A percentile compares a stretch with the other conserved stretches of the same genome.
Evolutionary conservation across 805 yeast species (phyloP).

Genomic region (Candida koratica): DNA sequence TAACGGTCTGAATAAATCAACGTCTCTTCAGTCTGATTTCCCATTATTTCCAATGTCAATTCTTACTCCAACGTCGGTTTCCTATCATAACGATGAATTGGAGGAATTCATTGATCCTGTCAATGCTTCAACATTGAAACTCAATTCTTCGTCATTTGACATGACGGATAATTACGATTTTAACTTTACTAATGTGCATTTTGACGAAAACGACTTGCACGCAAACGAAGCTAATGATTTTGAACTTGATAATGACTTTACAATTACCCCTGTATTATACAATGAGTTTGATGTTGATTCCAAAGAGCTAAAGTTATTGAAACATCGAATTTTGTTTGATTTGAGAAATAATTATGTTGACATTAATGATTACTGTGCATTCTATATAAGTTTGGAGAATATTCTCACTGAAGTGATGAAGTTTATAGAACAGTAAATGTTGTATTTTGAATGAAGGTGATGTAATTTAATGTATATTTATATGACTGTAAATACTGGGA

Average conservation of each 20-base stretch:
- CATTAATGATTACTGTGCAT: constrained; percentile 43
- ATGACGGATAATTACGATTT: constrained; percentile 6
- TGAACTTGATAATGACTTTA: constrained; percentile 13
- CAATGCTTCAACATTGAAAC: constrained; percentile 7
- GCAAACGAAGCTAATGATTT: constrained; percentile 10
- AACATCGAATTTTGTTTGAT: constrained; percentile 38
- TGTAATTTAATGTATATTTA: too few relatives aligned
- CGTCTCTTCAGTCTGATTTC: neutral
- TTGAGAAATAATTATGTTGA: constrained; percentile 42
- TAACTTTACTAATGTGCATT: constrained; percentile 5
- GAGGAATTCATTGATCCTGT: constrained; percentile 7
- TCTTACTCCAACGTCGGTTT: constrained; percentile 7
- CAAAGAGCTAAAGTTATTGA: constrained; percentile 30
- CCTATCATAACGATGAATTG: constrained; percentile 6
- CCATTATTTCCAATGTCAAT: constrained; percentile 7
- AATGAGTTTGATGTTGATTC: constrained; percentile 10
- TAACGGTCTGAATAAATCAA: neutral
- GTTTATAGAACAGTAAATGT: too few relatives aligned
- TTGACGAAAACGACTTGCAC: neutral
- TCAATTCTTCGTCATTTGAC: constrained; percentile 6
- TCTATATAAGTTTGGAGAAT: constrained; percentile 39
- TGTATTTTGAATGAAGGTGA: too few relatives aligned
- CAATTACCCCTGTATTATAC: constrained; percentile 8
- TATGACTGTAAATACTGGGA: too few relatives aligned
- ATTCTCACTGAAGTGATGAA: constrained; percentile 38